phyloP scores from a whole-genome alignment of 23 red algal species.

The Gracilaria gracilis region DNA sequence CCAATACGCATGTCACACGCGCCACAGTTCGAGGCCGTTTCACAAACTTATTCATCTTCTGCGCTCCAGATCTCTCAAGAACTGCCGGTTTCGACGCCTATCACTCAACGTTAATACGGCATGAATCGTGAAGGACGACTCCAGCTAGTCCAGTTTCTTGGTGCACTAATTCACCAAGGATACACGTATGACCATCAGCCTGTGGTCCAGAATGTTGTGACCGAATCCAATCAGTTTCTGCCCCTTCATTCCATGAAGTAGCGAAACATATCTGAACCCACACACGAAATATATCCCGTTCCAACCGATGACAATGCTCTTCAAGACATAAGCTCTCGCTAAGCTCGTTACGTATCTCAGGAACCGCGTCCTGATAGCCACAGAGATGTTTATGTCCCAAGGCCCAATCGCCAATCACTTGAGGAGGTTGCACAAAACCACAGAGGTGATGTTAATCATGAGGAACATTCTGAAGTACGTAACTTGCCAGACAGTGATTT shows the following conservation, averaged over 20 bases:
- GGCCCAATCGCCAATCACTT: background rate
- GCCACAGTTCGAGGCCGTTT: background rate
- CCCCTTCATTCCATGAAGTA: background rate
- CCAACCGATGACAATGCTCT: background rate
- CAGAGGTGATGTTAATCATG: background rate
- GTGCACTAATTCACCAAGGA: background rate
- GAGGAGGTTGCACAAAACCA: background rate
- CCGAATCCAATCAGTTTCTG: conserved; percentile 6
- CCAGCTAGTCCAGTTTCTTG: background rate
- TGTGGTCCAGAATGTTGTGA: background rate
- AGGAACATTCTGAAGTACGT: background rate
- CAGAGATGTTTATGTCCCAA: background rate
- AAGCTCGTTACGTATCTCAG: background rate
- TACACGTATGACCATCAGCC: background rate
- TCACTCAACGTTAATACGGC: background rate
- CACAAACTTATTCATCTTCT: background rate
- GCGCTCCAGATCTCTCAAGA: background rate
- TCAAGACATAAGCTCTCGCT: conserved; percentile 3
- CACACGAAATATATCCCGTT: background rate
- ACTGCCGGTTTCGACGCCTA: background rate
- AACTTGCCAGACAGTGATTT: background rate
- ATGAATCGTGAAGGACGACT: background rate
- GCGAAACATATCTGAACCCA: background rate
- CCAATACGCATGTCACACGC: background rate
- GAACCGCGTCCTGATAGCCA: background rate